These are phyloP conservation scores for Penicillium simplicissimum DNA, from an alignment of 495 filamentous ascomycete species.

Conservation along the genomic window DNA sequence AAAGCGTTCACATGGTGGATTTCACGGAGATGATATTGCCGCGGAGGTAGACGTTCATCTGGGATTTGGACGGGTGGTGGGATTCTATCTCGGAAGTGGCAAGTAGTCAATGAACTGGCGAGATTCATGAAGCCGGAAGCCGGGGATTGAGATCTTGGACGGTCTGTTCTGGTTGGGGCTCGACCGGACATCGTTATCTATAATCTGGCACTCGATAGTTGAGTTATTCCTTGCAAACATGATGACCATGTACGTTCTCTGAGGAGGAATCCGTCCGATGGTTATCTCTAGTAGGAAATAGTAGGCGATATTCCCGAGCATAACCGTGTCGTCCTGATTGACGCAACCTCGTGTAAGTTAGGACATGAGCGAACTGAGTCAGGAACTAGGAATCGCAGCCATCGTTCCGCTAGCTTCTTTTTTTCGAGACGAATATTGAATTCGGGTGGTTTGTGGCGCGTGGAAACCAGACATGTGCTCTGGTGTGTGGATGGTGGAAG, in stretches of 20 bases:
- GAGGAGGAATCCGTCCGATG: background rate
- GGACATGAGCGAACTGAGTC: no score
- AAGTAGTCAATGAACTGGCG: background rate
- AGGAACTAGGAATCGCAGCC: no score
- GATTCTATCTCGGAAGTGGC: background rate
- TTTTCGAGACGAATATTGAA: no score
- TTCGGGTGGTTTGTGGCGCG: background rate
- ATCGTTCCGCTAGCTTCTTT: no score
- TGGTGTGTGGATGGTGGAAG: background rate
- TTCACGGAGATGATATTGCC: background rate
- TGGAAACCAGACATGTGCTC: background rate
- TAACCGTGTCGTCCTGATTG: no score
- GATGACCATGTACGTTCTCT: background rate
- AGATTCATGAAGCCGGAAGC: background rate
- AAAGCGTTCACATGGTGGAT: background rate
- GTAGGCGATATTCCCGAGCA: no score
- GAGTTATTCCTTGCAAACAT: background rate
- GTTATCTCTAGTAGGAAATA: no score
- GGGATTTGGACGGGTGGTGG: background rate
- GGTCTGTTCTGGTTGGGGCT: background rate
- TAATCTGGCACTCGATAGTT: background rate
- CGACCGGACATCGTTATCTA: no score
- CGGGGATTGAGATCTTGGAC: background rate
- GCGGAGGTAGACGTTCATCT: background rate
- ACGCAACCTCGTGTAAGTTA: no score